Evolutionary conservation across 2,329 filamentous ascomycete species (phyloP).

Genomic region (Microsporum ferrugineum): DNA sequence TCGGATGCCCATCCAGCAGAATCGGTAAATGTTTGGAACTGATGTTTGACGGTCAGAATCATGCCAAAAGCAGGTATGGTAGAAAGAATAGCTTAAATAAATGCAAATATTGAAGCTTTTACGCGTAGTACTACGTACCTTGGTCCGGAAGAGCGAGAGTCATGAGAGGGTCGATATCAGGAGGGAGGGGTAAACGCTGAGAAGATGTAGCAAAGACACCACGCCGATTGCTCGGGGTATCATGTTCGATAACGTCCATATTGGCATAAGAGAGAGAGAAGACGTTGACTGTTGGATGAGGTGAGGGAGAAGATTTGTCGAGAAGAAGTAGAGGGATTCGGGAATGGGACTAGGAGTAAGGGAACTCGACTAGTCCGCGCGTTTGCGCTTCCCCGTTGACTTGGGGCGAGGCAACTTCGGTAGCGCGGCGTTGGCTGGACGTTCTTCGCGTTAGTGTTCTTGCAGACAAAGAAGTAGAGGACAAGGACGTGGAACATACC

Average conservation of each 20-base stretch:
- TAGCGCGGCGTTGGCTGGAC: neutral
- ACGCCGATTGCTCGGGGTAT: conserved; percentile 34
- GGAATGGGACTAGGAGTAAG: neutral
- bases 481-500: neutral
- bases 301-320: neutral
- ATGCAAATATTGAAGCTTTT: neutral
- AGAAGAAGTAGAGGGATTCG: neutral
- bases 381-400: conserved; percentile 1
- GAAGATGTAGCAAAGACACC: conserved; percentile 10
- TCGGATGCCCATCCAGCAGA: conserved; percentile 71
- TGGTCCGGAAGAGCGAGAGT: conserved; percentile 4
- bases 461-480: neutral
- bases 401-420: neutral
- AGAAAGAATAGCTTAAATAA: too few relatives aligned
- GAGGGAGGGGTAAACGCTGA: conserved; percentile 1
- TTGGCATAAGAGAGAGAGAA: neutral
- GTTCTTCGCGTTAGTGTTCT: neutral
- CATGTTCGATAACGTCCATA: conserved; percentile 21
- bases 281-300: neutral
- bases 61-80: neutral
- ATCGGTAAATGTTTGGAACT: conserved; percentile 64
- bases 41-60: conserved; percentile 1
- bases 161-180: conserved; percentile 4
- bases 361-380: neutral
- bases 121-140: neutral